phyloP scores from a whole-genome alignment of 2,329 filamentous ascomycete genomes.

The Claviceps pazoutovae region DNA sequence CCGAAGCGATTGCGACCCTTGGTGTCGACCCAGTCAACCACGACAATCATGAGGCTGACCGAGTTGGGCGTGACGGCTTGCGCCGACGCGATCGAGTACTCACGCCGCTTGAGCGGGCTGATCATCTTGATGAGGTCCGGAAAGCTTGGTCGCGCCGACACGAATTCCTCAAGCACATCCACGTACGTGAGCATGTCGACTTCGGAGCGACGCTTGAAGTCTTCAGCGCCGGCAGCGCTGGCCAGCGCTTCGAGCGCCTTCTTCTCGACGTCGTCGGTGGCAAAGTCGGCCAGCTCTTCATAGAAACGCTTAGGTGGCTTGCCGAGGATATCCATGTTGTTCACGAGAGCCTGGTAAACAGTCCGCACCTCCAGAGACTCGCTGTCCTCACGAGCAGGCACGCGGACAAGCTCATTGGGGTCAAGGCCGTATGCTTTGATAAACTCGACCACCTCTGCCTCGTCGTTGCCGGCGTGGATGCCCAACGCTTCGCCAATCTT shows the following conservation, averaged over 20 bases:
- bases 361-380: constrained; percentile 72
- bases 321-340: constrained; percentile 94
- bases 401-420: constrained; percentile 73
- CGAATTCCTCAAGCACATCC: constrained; percentile 80
- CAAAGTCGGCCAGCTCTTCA: constrained; percentile 77
- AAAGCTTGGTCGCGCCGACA: constrained; percentile 77
- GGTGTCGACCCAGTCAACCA: constrained; percentile 87
- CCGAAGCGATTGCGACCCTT: constrained; percentile 80
- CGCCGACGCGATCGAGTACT: constrained; percentile 98
- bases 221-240: constrained; percentile 64
- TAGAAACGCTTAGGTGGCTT: constrained; percentile 97
- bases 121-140: constrained; percentile 81
- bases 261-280: constrained; percentile 69
- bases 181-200: constrained; percentile 85
- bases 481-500: constrained; percentile 95
- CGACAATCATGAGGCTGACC: constrained; percentile 94
- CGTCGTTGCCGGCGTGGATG: constrained; percentile 90
- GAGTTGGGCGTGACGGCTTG: constrained; percentile 83
- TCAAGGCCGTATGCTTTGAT: constrained; percentile 83
- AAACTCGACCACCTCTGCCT: constrained; percentile 64
- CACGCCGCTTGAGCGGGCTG: constrained; percentile 81
- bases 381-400: constrained; percentile 69
- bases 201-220: constrained; percentile 86
- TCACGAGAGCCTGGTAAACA: constrained; percentile 77
- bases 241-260: constrained; percentile 64